Percentiles rank a stretch among this genome's conserved stretches.
phyloP scores from a whole-genome alignment of 306 rosid species.

The Cucumis melo region DNA sequence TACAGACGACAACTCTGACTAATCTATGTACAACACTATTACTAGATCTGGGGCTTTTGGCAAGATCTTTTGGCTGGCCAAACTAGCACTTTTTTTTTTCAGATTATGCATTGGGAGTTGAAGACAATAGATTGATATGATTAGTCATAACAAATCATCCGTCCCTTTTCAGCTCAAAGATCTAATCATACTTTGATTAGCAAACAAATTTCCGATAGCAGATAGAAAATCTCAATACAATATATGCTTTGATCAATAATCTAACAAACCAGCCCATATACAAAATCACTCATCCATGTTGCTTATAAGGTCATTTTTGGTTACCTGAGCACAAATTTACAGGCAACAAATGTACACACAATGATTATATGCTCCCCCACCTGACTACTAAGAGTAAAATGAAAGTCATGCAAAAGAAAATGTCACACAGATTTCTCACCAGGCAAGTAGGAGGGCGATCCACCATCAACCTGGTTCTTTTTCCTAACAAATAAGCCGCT shows the following conservation, averaged over 20 bases:
- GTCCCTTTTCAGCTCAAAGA: not conserved
- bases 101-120: not conserved
- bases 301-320: constrained; percentile 23
- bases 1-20: too few species aligned
- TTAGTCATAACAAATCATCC: not conserved
- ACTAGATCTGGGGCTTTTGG: too few species aligned
- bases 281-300: constrained; percentile 27
- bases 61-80: not conserved
- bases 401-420: constrained; percentile 9
- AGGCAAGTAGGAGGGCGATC: constrained; percentile 83
- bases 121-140: not conserved
- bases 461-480: constrained; percentile 75
- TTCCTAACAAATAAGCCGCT: constrained; percentile 63
- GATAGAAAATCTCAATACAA: not conserved
- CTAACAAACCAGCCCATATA: constrained; percentile 32
- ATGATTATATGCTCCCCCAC: constrained; percentile 25
- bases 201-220: not conserved
- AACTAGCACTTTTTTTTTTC: not conserved
- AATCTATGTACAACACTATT: too few species aligned
- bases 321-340: constrained; percentile 11
- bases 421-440: constrained; percentile 60
- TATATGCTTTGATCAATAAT: constrained; percentile 7
- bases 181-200: not conserved
- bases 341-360: constrained; percentile 42
- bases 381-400: constrained; percentile 28